phyloP scores from a whole-genome alignment of 2,329 filamentous ascomycete genomes.

The Hymenoscyphus linearis region DNA sequence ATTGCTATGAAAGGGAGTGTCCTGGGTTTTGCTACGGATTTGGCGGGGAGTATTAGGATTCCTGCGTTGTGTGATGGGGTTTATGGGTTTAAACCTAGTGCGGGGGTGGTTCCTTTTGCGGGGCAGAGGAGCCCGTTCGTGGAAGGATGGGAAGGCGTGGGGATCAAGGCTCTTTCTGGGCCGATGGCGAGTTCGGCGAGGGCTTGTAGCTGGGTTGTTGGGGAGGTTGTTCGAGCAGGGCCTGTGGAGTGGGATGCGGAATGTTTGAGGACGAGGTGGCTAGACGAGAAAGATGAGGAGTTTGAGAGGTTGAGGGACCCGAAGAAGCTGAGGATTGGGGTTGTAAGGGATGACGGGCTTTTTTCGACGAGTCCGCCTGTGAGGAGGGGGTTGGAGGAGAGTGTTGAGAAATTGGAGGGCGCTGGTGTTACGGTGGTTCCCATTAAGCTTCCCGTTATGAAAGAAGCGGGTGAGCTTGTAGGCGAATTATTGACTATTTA shows the following conservation, averaged over 20 bases:
- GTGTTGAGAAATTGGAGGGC: neutral
- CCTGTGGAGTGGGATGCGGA: neutral
- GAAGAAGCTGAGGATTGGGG: neutral
- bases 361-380: neutral
- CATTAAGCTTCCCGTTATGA: neutral
- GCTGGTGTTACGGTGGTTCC: neutral
- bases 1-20: conserved; percentile 50
- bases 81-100: conserved; percentile 46
- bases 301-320: neutral
- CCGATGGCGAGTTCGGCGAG: conserved; percentile 42
- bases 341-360: neutral
- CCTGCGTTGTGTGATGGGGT: conserved; percentile 46
- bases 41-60: conserved; percentile 43
- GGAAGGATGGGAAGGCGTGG: conserved; percentile 46
- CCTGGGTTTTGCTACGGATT: conserved; percentile 58
- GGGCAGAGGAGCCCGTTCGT: conserved; percentile 42
- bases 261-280: neutral
- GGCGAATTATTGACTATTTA: neutral
- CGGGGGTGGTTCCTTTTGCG: conserved; percentile 38
- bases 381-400: neutral
- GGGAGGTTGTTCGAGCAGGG: neutral
- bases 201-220: conserved; percentile 23
- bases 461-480: neutral
- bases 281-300: neutral
- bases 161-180: conserved; percentile 43